These are phyloP conservation scores for Gracilaria caudata DNA, from an alignment of 23 red algal genomes.

Conservation along the genomic window DNA sequence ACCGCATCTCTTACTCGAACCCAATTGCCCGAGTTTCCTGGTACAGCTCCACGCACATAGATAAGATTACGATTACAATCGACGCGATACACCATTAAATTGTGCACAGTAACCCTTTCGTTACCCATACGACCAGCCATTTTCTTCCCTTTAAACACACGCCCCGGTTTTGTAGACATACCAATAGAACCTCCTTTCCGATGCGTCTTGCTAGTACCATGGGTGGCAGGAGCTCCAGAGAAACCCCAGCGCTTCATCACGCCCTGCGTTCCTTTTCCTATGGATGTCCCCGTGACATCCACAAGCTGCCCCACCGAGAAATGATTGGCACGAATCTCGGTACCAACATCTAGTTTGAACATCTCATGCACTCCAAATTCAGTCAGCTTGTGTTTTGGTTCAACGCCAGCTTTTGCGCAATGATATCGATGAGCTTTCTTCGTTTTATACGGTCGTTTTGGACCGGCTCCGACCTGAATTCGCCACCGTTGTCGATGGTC, in stretches of 20 bases:
- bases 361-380: conserved; percentile 88
- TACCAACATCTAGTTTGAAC: conserved; percentile 72
- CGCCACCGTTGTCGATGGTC: conserved; percentile 62
- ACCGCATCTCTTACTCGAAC: conserved; percentile 89
- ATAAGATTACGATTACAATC: conserved; percentile 82
- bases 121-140: conserved; percentile 98
- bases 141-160: conserved; percentile 87
- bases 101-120: conserved; percentile 68
- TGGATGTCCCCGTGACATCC: conserved; percentile 90
- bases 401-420: conserved; percentile 95
- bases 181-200: conserved; percentile 84
- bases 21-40: conserved; percentile 91
- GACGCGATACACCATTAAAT: conserved; percentile 80
- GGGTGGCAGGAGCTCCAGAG: conserved; percentile 72
- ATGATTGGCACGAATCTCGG: conserved; percentile 74
- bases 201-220: conserved; percentile 90
- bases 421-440: conserved; percentile 87
- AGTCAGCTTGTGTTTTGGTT: conserved; percentile 84
- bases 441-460: conserved; percentile 86
- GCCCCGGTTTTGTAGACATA: conserved; percentile 64
- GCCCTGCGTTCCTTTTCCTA: conserved; percentile 98
- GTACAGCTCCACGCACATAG: conserved; percentile 86
- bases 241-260: conserved; percentile 98
- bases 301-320: conserved; percentile 90
- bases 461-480: conserved; percentile 91